Base-by-base conservation (phyloP, 208 protist species). In the Trypanosoma melophagium region DNA sequence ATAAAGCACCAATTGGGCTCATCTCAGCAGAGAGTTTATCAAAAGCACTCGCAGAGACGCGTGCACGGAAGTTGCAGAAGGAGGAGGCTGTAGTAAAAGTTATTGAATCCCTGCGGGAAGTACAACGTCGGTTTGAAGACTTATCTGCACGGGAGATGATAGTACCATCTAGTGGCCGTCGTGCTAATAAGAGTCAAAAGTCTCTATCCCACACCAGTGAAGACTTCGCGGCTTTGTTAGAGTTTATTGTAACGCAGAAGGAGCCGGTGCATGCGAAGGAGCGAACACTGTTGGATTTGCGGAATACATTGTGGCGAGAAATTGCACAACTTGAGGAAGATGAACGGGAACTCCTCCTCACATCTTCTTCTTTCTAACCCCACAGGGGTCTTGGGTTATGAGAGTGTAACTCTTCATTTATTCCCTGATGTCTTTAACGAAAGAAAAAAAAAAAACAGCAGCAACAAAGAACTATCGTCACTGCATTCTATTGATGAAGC, bases 291-390 rank as follows among this genome's bases (percentile, higher is more conserved):
- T 9, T 71, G 14, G 55, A 62, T 10, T 21, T 64, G 41, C 66
- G 66, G 1, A 71, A 71, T 44, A 45, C 28, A n/a, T 44, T 71
- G 5, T 71, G 66, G 66, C 66, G 47, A 25, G 66, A 62, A 51
- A 71, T 71, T 31, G 53, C 57, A 5, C 47, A 71, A 25, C 55
- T 71, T 50, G 57, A 71, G 9, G 66, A 71, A 21, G 57, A 71
- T 35, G 66, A 71, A 25, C 44, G 57, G 17, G 66, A 56, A 3
- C 49, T 66, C 8, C 21, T 67, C 28, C 5, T 35, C 28, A 35
- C 28, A 35, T 7, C 28, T 5, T 5, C 28, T 35, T 35, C 28
- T 5, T 35, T 35, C 5, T 35, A 35, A 35, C 1, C 28, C 1
- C n/a, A n/a, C n/a, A 35, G 28, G 5, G 28, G 5, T 5, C 28